Base-by-base conservation (phyloP, 139 green algal genomes). In the Haematococcus lacustris region DNA sequence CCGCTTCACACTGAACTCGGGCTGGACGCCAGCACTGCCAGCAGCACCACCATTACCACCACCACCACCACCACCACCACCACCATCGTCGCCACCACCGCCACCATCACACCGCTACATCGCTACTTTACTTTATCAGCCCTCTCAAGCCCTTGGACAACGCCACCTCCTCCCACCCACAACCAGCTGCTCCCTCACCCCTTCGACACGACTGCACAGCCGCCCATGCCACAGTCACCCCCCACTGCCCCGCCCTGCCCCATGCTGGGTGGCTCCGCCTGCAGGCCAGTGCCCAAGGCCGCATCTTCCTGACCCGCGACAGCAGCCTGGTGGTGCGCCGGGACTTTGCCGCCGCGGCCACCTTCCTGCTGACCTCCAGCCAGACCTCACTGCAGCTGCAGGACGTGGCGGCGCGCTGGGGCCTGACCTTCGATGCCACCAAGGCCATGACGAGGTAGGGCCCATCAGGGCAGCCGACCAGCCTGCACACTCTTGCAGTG, bases 251-350 rank as follows among this genome's bases (percentile, higher is more conserved):
- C 25, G 25, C 28, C 57, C 25, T 34, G 9, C 57, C 25, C 57
- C 9, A 9, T 34, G 13, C 13, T 65, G 57, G 17, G 57, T 21
- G 9, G 57, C 25, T 30, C 30, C 7, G n/a, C 38, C 38, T 64
- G 0, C n/a, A 53, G 25, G 81, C 81, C 3, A 62, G 75, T 0
- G 57, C 70, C 17, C 34, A 78, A 59, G 82, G 82, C 1, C 81
- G 84, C 17, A 40, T 89, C 35, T 86, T 89, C 51, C 53, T 89
- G 25, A 89, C 82, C 2, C 75, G 84, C 1, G 82, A 89, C 57
- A 21, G 34, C 9, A 73, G 74, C 35, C 84, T 89, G 28, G 84
- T 76, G 0, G 50, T 51, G 21, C 74, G 80, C 0, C 68, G 76
- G 26, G 84, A 83, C 57, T 61, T 68, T 7, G 74, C 53, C 28